A percentile compares a stretch with the other conserved stretches of the same genome.
Conservation (phyloP, 2,329 filamentous ascomycete species). For the Drechslerella stenobrocha region DNA sequence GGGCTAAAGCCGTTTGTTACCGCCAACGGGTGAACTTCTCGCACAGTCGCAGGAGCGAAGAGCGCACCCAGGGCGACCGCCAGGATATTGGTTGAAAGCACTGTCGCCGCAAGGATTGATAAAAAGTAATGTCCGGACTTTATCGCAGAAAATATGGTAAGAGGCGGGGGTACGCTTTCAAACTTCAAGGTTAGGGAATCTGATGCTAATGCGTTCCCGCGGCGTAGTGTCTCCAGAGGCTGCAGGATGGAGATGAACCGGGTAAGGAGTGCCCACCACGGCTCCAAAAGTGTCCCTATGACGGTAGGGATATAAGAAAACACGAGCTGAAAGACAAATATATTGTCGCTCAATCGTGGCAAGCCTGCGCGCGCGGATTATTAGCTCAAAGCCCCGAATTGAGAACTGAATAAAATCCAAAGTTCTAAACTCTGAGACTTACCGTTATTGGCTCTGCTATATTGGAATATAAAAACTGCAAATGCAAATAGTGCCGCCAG, state of each 20-base stretch:
- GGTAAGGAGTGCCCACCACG: slow-evolving; percentile 63
- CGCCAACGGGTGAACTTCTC: slow-evolving; percentile 53
- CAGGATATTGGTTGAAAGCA: slow-evolving; percentile 61
- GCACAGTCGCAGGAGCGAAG: slow-evolving; percentile 54
- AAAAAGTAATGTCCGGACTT: slow-evolving; percentile 59
- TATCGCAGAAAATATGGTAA: slow-evolving; percentile 59
- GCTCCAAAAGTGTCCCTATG: slow-evolving; percentile 63
- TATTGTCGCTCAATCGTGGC: slow-evolving; percentile 54
- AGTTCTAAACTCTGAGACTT: slow-evolving; percentile 3
- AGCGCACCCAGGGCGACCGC: slow-evolving; percentile 61
- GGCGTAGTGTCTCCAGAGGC: slow-evolving; percentile 61
- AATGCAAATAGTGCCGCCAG: slow-evolving; percentile 17
- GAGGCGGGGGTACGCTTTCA: slow-evolving; percentile 62
- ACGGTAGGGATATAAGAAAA: slow-evolving; percentile 62
- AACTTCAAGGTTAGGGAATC: slow-evolving; percentile 59
- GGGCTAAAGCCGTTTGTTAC: slow-evolving; percentile 13
- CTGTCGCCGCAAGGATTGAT: slow-evolving; percentile 58
- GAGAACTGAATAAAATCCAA: not conserved
- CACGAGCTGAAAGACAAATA: slow-evolving; percentile 56
- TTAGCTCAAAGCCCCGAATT: not conserved
- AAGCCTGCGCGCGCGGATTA: slow-evolving; percentile 55
- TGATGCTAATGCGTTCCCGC: slow-evolving; percentile 55
- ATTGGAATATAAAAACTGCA: slow-evolving; percentile 35
- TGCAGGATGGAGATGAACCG: slow-evolving; percentile 62
- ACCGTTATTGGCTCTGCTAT: slow-evolving; percentile 37